These are phyloP conservation scores for Cyberlindnera sargentensis DNA, from an alignment of 805 yeast genomes.

Conservation along the genomic window DNA sequence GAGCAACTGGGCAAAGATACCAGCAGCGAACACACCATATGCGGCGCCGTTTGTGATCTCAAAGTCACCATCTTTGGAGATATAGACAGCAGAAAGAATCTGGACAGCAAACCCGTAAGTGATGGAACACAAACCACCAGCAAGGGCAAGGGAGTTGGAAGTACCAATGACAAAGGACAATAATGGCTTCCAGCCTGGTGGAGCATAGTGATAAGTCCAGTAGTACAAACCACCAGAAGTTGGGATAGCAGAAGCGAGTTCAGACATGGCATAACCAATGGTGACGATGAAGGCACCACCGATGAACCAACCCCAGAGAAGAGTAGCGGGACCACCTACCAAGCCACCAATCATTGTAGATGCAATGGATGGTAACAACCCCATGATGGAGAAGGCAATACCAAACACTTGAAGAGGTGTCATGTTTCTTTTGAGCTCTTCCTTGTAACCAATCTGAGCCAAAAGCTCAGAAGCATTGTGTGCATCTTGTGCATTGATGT, in stretches of 20 bases:
- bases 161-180: slow-evolving; percentile 54
- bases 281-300: slow-evolving; percentile 45
- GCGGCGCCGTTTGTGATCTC: slow-evolving; percentile 42
- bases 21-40: slow-evolving; percentile 58
- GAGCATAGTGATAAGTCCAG: slow-evolving; percentile 58
- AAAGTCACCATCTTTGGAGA: slow-evolving; percentile 37
- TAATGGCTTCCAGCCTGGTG: slow-evolving; percentile 38
- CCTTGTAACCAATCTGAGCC: slow-evolving; percentile 50
- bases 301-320: slow-evolving; percentile 65
- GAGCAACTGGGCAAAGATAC: slow-evolving; percentile 39
- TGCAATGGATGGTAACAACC: slow-evolving; percentile 52
- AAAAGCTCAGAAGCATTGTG: slow-evolving; percentile 7
- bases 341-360: slow-evolving; percentile 44
- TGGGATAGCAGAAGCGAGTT: slow-evolving; percentile 56
- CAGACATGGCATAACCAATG: slow-evolving; percentile 53
- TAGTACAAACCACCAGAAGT: slow-evolving; percentile 67
- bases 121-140: slow-evolving; percentile 56
- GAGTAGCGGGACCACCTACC: slow-evolving; percentile 46
- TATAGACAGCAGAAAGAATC: slow-evolving; percentile 44
- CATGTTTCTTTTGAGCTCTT: slow-evolving; percentile 52
- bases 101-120: slow-evolving; percentile 56
- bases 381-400: slow-evolving; percentile 61
- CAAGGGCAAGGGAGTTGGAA: slow-evolving; percentile 54
- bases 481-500: slow-evolving; percentile 18
- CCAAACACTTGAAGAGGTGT: slow-evolving; percentile 56